Evolutionary conservation across 2,329 filamentous ascomycete genomes (phyloP).

Genomic region (Rhynchosporium agropyri): DNA sequence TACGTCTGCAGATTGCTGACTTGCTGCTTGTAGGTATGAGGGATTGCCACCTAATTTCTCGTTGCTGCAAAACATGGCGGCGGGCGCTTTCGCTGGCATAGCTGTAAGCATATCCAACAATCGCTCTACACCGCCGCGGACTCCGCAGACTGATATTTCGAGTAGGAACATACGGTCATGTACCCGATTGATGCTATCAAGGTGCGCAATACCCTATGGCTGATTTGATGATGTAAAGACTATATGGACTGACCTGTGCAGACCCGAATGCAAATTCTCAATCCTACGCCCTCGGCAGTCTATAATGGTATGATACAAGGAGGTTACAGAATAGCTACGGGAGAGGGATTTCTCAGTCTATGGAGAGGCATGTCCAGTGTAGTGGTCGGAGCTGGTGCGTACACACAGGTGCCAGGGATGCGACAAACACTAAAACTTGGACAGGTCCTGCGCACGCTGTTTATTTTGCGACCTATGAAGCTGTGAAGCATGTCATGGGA

Average conservation of each 20-base stretch:
- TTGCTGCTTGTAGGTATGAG: slow-evolving; percentile 68
- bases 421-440: slow-evolving; percentile 35
- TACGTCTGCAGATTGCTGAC: slow-evolving; percentile 32
- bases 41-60: slow-evolving; percentile 93
- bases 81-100: slow-evolving; percentile 87
- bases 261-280: slow-evolving; percentile 98
- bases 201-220: slow-evolving; percentile 53
- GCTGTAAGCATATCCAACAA: slow-evolving; percentile 34
- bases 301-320: slow-evolving; percentile 92
- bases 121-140: slow-evolving; percentile 28
- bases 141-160: slow-evolving; percentile 32
- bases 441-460: slow-evolving; percentile 94
- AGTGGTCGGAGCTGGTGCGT: slow-evolving; percentile 86
- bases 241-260: slow-evolving; percentile 46
- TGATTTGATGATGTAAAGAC: slow-evolving; percentile 19
- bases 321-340: slow-evolving; percentile 86
- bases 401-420: slow-evolving; percentile 13
- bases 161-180: slow-evolving; percentile 96
- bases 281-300: slow-evolving; percentile 76
- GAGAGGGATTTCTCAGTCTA: slow-evolving; percentile 86
- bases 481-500: slow-evolving; percentile 93
- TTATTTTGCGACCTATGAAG: slow-evolving; percentile 97
- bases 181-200: slow-evolving; percentile 98
- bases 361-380: slow-evolving; percentile 98
- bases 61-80: slow-evolving; percentile 89